Percentiles rank a stretch among this genome's conserved stretches.
phyloP scores from a whole-genome alignment of 2,329 filamentous ascomycete genomes.

The Exutisphaerella laricina region DNA sequence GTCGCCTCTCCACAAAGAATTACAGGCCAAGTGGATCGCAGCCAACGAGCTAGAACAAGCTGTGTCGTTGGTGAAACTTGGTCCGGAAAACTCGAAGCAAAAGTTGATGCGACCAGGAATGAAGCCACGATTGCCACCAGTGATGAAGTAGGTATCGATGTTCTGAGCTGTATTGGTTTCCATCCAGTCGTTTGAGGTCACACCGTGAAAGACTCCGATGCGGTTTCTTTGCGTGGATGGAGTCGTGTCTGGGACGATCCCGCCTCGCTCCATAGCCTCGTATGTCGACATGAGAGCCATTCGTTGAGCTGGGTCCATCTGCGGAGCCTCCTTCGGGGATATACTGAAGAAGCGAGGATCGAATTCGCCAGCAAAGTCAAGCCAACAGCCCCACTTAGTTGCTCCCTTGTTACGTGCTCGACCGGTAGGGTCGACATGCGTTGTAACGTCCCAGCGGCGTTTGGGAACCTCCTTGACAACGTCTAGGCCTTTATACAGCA shows the following conservation, averaged over 20 bases:
- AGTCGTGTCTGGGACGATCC: constrained; percentile 28
- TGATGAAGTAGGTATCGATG: constrained; percentile 10
- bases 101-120: constrained; percentile 8
- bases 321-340: constrained; percentile 27
- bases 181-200: constrained; percentile 28
- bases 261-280: constrained; percentile 26
- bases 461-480: constrained; percentile 17
- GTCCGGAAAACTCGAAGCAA: constrained; percentile 6
- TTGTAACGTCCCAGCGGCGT: constrained; percentile 30
- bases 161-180: constrained; percentile 15
- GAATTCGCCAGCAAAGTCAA: constrained; percentile 36
- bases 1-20: constrained; percentile 18
- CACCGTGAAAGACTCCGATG: constrained; percentile 33
- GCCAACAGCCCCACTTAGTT: constrained; percentile 34
- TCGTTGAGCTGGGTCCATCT: constrained; percentile 22
- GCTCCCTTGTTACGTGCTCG: constrained; percentile 29
- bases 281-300: constrained; percentile 26
- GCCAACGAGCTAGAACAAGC: constrained; percentile 25
- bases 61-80: constrained; percentile 23
- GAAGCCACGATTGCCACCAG: constrained; percentile 8
- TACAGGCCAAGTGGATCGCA: constrained; percentile 22
- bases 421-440: constrained; percentile 37
- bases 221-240: constrained; percentile 25
- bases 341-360: constrained; percentile 40
- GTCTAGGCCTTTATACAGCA: constrained; percentile 18